A percentile compares a stretch with the other conserved stretches of the same genome.
Conservation (phyloP, 345 rosid genomes). For the Eucalyptus erythrocorys region DNA sequence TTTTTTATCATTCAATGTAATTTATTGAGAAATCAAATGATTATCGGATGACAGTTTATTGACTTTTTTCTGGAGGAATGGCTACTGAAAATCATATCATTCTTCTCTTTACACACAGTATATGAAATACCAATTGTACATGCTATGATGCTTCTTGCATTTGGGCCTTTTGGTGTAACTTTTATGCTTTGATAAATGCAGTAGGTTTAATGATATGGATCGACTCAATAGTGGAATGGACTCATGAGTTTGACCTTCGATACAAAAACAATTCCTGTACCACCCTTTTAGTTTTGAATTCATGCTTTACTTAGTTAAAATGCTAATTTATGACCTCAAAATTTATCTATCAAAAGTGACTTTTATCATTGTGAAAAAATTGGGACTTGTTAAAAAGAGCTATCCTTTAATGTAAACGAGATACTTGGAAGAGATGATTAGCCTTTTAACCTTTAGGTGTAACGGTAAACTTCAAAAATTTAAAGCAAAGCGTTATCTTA, state of each 20-base stretch:
- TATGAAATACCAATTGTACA: neutral
- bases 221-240: neutral
- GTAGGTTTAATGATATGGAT: neutral
- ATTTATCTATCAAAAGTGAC: neutral
- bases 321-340: neutral
- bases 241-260: neutral
- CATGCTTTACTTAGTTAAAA: neutral
- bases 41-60: neutral
- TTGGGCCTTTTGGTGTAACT: neutral
- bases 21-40: neutral
- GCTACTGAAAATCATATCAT: neutral
- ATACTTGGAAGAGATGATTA: neutral
- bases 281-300: neutral
- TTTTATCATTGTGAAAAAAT: neutral
- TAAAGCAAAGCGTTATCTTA: neutral
- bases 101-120: neutral
- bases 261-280: neutral
- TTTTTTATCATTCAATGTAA: neutral
- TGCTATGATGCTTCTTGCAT: neutral
- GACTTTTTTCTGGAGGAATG: neutral
- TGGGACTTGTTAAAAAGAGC: neutral
- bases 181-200: neutral
- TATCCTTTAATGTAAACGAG: neutral
- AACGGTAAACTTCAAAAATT: neutral
- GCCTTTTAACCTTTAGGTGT: neutral